Evolutionary conservation across 1,284 basidiomycete genomes (phyloP).

Genomic region (Ganoderma meredithae): DNA sequence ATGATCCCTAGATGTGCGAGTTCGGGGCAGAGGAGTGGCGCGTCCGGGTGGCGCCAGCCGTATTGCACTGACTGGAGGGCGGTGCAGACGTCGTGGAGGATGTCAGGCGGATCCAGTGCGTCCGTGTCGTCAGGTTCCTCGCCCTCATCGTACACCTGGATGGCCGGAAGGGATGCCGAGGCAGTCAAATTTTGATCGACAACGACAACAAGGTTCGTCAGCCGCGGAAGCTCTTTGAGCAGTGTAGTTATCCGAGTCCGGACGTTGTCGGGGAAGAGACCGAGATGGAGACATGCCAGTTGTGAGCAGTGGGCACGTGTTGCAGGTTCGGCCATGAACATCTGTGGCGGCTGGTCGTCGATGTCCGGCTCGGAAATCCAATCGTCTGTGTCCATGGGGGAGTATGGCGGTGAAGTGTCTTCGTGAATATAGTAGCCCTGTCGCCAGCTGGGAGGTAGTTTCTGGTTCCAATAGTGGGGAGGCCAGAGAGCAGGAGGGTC

Average conservation of each 20-base stretch:
- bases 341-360: background rate
- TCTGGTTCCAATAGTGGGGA: background rate
- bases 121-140: slow-evolving; percentile 4
- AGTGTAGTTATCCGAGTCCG: background rate
- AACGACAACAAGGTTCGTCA: background rate
- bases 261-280: background rate
- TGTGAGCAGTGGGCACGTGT: background rate
- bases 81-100: slow-evolving; percentile 4
- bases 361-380: background rate
- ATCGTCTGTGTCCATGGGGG: slow-evolving; percentile 5
- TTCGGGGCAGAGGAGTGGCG: slow-evolving; percentile 3
- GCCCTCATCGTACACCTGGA: background rate
- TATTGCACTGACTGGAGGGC: slow-evolving; percentile 3
- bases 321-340: background rate
- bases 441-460: slow-evolving; percentile 1
- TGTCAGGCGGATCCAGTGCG: background rate
- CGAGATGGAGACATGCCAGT: background rate
- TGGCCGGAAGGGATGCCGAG: background rate
- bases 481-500: background rate
- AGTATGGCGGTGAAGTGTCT: background rate
- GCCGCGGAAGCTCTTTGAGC: background rate
- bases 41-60: background rate
- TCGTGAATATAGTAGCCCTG: background rate
- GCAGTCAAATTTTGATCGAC: background rate
- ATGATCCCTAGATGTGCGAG: background rate